Evolutionary conservation across 495 filamentous ascomycete species (phyloP), one percentile per base, ranked within the genome.

Genomic region (Penicillium psychrofluorescens): DNA sequence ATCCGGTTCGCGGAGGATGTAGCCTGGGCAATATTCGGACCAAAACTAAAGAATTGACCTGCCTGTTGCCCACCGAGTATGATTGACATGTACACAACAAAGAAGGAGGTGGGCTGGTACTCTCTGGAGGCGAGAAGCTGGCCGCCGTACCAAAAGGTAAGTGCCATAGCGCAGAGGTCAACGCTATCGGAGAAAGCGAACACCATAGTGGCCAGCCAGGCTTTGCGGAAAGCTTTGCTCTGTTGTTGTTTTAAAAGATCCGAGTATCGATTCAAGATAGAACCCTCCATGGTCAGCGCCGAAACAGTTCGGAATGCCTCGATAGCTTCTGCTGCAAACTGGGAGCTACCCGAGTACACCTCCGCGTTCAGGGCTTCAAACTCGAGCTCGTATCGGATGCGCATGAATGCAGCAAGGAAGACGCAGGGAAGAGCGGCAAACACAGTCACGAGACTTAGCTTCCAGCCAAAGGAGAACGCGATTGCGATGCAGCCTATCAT

Each of bases 221-320:
- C 13, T 15, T 39, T 36, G 6, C 28, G 36, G 8, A 36, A 46
- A 1, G 45, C 46, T 6, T 32, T 8, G 4, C 6, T 9, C 15
- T 41, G 33, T 3, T 43, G 43, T 8, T 30, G 35, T 13, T 49
- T 45, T 0, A 56, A 29, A 29, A 49, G 43, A 6, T 40, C 27
- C 79, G 49, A 87, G 66, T 83, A 81, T 3, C 66, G 54, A 11
- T 56, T 48, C 8, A 75, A 40, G 5, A 73, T 50, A 13, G 68
- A 62, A 2, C 58, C 38, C 43, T 83, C 79, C 64, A 81, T 61
- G 0, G 75, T 72, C 29, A 81, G 53, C 1, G 70, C 74, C 9
- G 68, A 67, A 12, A 81, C 74, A 0, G 78, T 82, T 11, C 77
- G 62, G 33, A 81, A 78, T 0, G 77, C 63, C 9, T 49, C 61